A percentile compares a stretch with the other conserved stretches of the same genome.
Conservation (phyloP, 441 rosid species). For the Codiaeum variegatum region DNA sequence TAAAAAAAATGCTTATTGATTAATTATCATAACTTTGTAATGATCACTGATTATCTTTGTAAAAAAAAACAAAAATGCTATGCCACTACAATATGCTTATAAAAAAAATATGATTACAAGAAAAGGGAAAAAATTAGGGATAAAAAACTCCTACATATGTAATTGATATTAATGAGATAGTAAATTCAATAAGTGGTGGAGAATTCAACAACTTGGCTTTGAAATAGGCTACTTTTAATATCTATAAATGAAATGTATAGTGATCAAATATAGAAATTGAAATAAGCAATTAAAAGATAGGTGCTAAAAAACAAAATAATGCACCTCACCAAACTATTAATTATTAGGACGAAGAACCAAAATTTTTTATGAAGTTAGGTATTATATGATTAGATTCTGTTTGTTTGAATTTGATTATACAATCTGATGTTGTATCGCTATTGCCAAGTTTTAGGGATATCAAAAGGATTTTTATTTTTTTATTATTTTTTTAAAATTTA, state of each 20-base stretch:
- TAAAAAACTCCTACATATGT: conserved; percentile 49
- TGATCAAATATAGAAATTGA: neutral
- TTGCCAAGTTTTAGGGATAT: too few relatives aligned
- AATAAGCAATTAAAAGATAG: neutral
- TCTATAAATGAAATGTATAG: conserved; percentile 25
- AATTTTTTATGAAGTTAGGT: too few relatives aligned
- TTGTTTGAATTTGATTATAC: too few relatives aligned
- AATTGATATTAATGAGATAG: conserved; percentile 74
- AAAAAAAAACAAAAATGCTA: neutral
- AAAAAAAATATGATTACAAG: neutral
- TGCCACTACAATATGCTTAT: neutral
- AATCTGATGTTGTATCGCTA: too few relatives aligned
- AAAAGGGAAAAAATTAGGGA: neutral
- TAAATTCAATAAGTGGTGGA: conserved; percentile 61
- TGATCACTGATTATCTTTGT: too few relatives aligned
- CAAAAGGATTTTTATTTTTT: too few relatives aligned
- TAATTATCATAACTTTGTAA: too few relatives aligned
- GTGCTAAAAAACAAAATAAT: neutral
- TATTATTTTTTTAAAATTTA: too few relatives aligned
- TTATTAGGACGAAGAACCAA: too few relatives aligned
- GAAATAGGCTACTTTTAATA: conserved; percentile 64
- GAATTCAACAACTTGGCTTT: conserved; percentile 58
- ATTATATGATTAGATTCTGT: too few relatives aligned
- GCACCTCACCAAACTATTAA: conserved; percentile 55
- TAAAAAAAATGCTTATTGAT: too few relatives aligned